phyloP scores from a whole-genome alignment of 495 filamentous ascomycete genomes.

The Collariella sp. region DNA sequence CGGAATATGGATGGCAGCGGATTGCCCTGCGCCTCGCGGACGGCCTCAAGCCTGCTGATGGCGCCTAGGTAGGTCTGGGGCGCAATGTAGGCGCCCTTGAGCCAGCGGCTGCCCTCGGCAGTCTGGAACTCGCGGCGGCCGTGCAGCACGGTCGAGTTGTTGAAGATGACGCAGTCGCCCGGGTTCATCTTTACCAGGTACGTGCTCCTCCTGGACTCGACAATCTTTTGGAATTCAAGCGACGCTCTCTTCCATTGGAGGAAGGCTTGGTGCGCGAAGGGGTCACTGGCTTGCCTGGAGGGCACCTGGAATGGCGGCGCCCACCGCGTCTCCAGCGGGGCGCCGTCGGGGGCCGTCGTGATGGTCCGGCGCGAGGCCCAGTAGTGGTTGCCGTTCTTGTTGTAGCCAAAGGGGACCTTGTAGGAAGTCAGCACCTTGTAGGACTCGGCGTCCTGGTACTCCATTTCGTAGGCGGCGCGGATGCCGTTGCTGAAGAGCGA shows the following conservation, averaged over 20 bases:
- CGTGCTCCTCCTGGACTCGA: conserved; percentile 43
- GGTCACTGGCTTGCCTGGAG: background rate
- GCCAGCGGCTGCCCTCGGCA: conserved; percentile 56
- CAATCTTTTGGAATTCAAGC: conserved; percentile 33
- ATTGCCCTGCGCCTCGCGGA: background rate
- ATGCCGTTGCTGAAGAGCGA: conserved; percentile 73
- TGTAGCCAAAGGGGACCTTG: conserved; percentile 58
- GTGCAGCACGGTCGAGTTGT: conserved; percentile 73
- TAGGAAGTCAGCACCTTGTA: conserved; percentile 33
- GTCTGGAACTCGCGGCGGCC: conserved; percentile 64
- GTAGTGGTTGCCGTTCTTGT: conserved; percentile 56
- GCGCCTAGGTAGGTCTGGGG: conserved; percentile 48
- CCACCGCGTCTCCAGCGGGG: conserved; percentile 50
- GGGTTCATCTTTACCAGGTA: conserved; percentile 65
- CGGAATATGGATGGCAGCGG: background rate
- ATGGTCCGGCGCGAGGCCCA: conserved; percentile 47
- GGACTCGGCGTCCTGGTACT: conserved; percentile 13
- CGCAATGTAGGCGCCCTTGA: conserved; percentile 79
- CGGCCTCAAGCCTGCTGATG: background rate
- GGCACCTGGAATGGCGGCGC: conserved; percentile 43
- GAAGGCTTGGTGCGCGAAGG: conserved; percentile 5
- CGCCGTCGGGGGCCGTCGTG: conserved; percentile 12
- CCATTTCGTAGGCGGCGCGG: conserved; percentile 46
- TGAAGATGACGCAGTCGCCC: conserved; percentile 80
- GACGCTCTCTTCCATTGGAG: conserved; percentile 34